These are phyloP conservation scores for Ophiocordyceps camponoti-saundersi DNA, from an alignment of 2,329 filamentous ascomycete genomes.

Conservation along the genomic window DNA sequence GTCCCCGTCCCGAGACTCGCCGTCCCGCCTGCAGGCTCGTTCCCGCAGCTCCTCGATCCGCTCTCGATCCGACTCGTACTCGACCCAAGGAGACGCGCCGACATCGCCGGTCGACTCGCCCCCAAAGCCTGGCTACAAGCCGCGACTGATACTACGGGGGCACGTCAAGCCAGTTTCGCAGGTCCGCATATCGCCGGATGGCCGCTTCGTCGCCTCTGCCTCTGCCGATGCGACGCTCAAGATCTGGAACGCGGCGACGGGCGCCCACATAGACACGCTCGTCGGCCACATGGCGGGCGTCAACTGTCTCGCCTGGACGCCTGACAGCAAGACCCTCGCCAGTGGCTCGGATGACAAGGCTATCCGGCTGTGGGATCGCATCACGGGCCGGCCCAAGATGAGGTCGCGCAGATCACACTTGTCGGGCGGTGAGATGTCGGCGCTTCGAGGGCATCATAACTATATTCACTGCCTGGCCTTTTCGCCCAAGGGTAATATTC, in stretches of 20 bases:
- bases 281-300: constrained; percentile 89
- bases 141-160: constrained; percentile 55
- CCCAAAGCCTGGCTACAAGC: constrained; percentile 44
- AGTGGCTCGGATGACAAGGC: constrained; percentile 93
- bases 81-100: constrained; percentile 8
- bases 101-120: constrained; percentile 30
- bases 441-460: constrained; percentile 78
- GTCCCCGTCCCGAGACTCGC: constrained; percentile 9
- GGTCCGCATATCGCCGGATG: constrained; percentile 83
- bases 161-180: constrained; percentile 68
- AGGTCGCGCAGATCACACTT: constrained; percentile 20
- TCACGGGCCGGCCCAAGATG: constrained; percentile 38
- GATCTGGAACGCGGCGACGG: constrained; percentile 71
- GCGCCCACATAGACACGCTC: constrained; percentile 69
- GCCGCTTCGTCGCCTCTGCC: constrained; percentile 73
- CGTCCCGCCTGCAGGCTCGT: constrained; percentile 11
- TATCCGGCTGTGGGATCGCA: constrained; percentile 78
- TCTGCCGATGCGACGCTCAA: constrained; percentile 84
- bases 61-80: constrained; percentile 8
- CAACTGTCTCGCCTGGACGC: constrained; percentile 85
- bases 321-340: constrained; percentile 72
- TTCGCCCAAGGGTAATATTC: constrained; percentile 94
- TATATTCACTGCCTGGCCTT: constrained; percentile 92
- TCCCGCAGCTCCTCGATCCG: constrained; percentile 13
- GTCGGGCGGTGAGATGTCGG: constrained; percentile 26